Percentiles rank a stretch among this genome's conserved stretches.
phyloP scores from a whole-genome alignment of 306 rosid genomes.

The Malus asiatica region DNA sequence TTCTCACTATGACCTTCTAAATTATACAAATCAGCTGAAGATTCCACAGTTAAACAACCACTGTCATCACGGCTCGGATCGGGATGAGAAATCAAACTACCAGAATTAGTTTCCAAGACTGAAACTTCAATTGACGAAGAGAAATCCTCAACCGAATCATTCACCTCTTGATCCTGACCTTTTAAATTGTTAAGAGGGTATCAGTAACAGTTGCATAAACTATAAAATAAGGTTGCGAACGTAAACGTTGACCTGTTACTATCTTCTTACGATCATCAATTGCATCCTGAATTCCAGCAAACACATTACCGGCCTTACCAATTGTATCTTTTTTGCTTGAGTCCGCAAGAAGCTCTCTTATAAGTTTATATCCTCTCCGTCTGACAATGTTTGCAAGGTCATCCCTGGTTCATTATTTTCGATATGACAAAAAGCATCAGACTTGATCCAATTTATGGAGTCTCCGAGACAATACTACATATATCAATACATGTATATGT shows the following conservation, averaged over 20 bases:
- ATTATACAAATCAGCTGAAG: slow-evolving; percentile 20
- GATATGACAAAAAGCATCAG: not conserved
- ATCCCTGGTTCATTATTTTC: slow-evolving; percentile 33
- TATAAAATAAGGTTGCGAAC: not conserved
- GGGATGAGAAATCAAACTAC: slow-evolving; percentile 22
- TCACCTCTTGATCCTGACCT: slow-evolving; percentile 63
- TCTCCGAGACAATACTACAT: not conserved
- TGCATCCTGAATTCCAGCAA: slow-evolving; percentile 20
- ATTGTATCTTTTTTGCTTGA: slow-evolving; percentile 9
- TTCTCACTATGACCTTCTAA: slow-evolving; percentile 18
- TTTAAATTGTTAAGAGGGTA: slow-evolving; percentile 32
- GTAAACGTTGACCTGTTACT: slow-evolving; percentile 39
- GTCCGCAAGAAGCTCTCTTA: slow-evolving; percentile 54
- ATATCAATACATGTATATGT: not conserved
- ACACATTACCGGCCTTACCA: slow-evolving; percentile 13
- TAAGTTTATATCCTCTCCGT: slow-evolving; percentile 77
- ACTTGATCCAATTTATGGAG: not conserved
- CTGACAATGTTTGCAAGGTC: slow-evolving; percentile 87
- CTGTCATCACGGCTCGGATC: slow-evolving; percentile 10
- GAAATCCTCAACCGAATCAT: slow-evolving; percentile 18
- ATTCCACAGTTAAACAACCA: slow-evolving; percentile 23
- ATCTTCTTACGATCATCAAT: slow-evolving; percentile 16
- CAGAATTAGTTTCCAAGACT: slow-evolving; percentile 18
- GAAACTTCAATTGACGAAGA: slow-evolving; percentile 19
- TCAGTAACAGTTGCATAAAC: slow-evolving; percentile 29